Base-by-base conservation (phyloP, 208 protist genomes). In the Leishmania tarentolae region DNA sequence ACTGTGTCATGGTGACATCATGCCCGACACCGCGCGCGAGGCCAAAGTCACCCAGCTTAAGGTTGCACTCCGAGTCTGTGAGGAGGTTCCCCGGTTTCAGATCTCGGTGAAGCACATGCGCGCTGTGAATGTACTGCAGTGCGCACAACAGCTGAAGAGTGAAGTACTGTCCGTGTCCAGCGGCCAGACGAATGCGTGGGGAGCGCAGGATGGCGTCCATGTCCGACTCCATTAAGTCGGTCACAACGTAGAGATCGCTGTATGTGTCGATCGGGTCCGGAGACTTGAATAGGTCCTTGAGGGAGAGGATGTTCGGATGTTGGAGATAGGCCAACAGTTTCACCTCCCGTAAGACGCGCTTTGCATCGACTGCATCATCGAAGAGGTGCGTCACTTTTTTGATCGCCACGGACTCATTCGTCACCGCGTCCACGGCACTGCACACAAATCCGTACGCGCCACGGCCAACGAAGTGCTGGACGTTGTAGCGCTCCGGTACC, bases 311-410 rank as follows among this genome's bases (percentile, higher is more conserved):
- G 79, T 98, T 96, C 11, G 92, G 93, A 80, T 96, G 93, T 40
- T 89, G 76, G 15, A 96, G 77, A 71, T 91, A 94, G 56, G 79
- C 75, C 19, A 98, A 80, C 40, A 98, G 77, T 79, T 94, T 96
- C 13, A 96, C 75, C 78, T 98, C 94, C 2, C 94, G 91, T 83
- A 98, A 76, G 24, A 95, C 91, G 17, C 94, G 93, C 79, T 94
- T 86, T 35, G 98, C 84, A 47, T 99, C 85, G 53, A 97, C 92
- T 31, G 99, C 86, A 80, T 99, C 98, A 61, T 99, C 93, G 56
- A 99, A 94, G 17, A 98, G 95, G 44, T 98, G 95, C n/a, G 81
- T 87, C 52, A 99, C 98, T 81, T 99, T 99, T 84, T 99, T 99
- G 66, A 99, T 99, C 7, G 99, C 99, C 11, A 99, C 98, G 3